Evolutionary conservation across 192 early-diverging fungal genomes (phyloP).

Genomic region (Coemansia sp.): DNA sequence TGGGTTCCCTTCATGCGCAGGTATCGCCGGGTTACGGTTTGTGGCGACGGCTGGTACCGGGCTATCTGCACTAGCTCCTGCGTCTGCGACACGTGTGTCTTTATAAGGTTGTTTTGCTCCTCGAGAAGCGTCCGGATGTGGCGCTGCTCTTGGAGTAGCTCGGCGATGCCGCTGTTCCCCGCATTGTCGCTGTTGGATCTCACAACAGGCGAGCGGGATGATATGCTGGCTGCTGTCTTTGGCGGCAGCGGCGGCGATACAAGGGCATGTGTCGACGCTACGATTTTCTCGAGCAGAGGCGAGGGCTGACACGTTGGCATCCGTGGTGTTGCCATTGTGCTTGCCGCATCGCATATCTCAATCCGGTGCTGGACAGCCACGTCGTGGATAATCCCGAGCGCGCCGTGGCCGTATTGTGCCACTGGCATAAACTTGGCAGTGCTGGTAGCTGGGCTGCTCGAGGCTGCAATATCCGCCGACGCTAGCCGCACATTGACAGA

Average conservation of each 20-base stretch:
- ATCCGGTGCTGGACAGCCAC: constrained; percentile 11
- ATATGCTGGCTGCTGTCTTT: neutral
- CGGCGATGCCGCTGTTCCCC: constrained; percentile 11
- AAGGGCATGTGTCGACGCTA: constrained; percentile 17
- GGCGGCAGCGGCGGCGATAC: neutral
- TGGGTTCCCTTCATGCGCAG: constrained; percentile 44
- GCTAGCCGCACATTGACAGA: constrained; percentile 18
- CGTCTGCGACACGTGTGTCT: constrained; percentile 43
- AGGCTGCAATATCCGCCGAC: constrained; percentile 13
- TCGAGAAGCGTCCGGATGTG: constrained; percentile 40
- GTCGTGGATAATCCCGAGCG: constrained; percentile 4
- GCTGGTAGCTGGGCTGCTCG: constrained; percentile 8
- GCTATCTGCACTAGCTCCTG: constrained; percentile 43
- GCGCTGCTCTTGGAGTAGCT: constrained; percentile 47
- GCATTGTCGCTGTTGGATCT: neutral
- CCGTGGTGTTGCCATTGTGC: neutral
- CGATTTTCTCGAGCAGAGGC: constrained; percentile 24
- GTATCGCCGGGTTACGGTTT: constrained; percentile 43
- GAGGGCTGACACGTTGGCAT: constrained; percentile 9
- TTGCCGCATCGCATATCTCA: neutral
- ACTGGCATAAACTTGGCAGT: constrained; percentile 17
- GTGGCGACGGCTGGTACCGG: constrained; percentile 36
- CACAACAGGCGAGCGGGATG: neutral
- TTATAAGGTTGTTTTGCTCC: constrained; percentile 45
- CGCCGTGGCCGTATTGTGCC: constrained; percentile 5